Conservation (phyloP, 208 protist genomes). For the Polymyxa betae region DNA sequence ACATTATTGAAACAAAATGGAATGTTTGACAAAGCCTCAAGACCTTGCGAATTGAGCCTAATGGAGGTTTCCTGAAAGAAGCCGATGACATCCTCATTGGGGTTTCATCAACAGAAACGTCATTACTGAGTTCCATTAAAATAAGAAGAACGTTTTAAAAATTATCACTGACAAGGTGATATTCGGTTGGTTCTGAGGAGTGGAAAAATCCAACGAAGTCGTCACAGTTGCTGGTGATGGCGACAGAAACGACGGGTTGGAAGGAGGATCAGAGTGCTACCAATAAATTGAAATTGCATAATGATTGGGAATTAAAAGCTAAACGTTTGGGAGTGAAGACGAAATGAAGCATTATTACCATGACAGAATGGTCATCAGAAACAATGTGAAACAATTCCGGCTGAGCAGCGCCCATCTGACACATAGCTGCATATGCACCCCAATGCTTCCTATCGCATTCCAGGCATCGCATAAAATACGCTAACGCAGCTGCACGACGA, state of each 20-base stretch:
- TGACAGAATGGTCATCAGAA: background rate
- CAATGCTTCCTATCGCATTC: constrained; percentile 69
- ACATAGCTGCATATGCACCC: constrained; percentile 71
- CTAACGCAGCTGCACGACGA: constrained; percentile 63
- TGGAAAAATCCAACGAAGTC: background rate
- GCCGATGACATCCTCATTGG: background rate
- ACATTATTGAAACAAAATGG: background rate
- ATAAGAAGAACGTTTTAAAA: background rate
- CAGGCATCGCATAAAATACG: constrained; percentile 65
- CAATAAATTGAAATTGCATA: too few species aligned
- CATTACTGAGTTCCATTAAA: background rate
- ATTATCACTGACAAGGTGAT: background rate
- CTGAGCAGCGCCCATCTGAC: constrained; percentile 64
- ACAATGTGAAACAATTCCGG: constrained; percentile 10
- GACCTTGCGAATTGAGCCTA: background rate
- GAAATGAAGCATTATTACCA: background rate
- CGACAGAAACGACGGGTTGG: too few species aligned
- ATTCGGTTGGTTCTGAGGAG: background rate
- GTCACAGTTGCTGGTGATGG: too few species aligned
- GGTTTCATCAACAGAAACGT: background rate
- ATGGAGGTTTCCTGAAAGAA: background rate
- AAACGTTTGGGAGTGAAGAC: background rate
- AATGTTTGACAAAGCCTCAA: background rate
- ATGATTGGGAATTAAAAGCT: too few species aligned
- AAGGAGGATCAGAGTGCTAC: too few species aligned